Base-by-base conservation (phyloP, 805 yeast genomes). In the Crinitomyces ghanaensis region DNA sequence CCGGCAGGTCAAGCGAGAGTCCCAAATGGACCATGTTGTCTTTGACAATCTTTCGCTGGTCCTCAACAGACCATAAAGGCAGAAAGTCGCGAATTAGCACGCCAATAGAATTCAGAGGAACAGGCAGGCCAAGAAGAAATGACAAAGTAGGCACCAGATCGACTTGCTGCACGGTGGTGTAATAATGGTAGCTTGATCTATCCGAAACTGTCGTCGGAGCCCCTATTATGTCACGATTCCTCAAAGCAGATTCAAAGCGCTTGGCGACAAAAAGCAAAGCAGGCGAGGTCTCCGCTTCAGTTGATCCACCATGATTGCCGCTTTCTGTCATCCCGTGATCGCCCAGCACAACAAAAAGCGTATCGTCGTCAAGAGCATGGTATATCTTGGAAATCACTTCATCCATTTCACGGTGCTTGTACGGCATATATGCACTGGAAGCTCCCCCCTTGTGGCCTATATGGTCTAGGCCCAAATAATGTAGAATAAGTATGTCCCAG, bases 381-480 rank as follows among this genome's bases (percentile, higher is more conserved):
- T 72, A 82, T 0, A 88, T 51, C 23, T 59, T 48, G 30, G 63
- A 40, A 2, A 86, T 58, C 1, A 91, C 68, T 0, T 38, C 43
- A 51, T 91, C 96, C 95, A 91, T 83, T 53, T 91, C 98, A 4
- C 34, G 37, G 40, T 85, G 96, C 49, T 91, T 91, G 0, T 59
- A 63, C 6, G 74, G 71, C 98, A 91, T 91, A 44, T 73, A 75
- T 0, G 69, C 57, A 7, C 95, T 83, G 4, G 59, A 47, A 0
- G 98, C 88, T 0, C 99, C 99, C 28, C 94, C 93, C 52, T 85
- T 88, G 54, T 91, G 99, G 2, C 99, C 99, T 47, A 91, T 91
- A 53, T 91, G 99, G 52, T 91, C 99, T 19, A 91, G 62, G 0
- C 99, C 99, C 13, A 91, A 60, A 48, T 88, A 91, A 53, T 91